Conservation (phyloP, 805 yeast species). For the Grigorovia transvaalensis region DNA sequence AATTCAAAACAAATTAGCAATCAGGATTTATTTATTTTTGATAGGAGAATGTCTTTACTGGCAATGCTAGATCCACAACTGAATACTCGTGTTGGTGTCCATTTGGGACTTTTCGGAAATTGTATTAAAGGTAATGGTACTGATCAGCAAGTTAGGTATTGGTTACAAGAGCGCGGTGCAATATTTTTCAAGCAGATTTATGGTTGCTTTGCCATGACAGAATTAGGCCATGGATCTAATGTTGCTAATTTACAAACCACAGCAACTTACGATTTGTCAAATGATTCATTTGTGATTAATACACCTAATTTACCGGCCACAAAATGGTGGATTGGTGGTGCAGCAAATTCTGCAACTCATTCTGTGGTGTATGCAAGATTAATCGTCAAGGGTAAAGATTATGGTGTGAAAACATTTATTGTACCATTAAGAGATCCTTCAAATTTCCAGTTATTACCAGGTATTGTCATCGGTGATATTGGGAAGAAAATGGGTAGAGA, state of each 20-base stretch:
- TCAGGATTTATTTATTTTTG: slow-evolving; percentile 32
- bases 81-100: slow-evolving; percentile 78
- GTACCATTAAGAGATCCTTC: slow-evolving; percentile 73
- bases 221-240: slow-evolving; percentile 86
- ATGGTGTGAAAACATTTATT: slow-evolving; percentile 86
- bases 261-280: slow-evolving; percentile 59
- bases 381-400: slow-evolving; percentile 70
- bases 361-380: slow-evolving; percentile 77
- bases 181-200: slow-evolving; percentile 47
- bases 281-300: slow-evolving; percentile 61
- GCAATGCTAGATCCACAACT: slow-evolving; percentile 69
- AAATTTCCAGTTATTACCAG: slow-evolving; percentile 63
- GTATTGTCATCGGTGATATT: slow-evolving; percentile 79
- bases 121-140: slow-evolving; percentile 86
- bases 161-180: slow-evolving; percentile 68
- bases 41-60: slow-evolving; percentile 47
- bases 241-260: slow-evolving; percentile 92
- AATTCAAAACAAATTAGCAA: slow-evolving; percentile 13
- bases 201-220: slow-evolving; percentile 93
- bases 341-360: slow-evolving; percentile 90
- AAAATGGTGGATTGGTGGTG: slow-evolving; percentile 99
- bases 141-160: slow-evolving; percentile 67
- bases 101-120: slow-evolving; percentile 71
- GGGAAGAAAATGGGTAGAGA: slow-evolving; percentile 95
- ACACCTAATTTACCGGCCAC: slow-evolving; percentile 92